Evolutionary conservation across 2,329 filamentous ascomycete species (phyloP), one percentile per base, ranked within the genome.

Genomic region (Aspergillus sergii): DNA sequence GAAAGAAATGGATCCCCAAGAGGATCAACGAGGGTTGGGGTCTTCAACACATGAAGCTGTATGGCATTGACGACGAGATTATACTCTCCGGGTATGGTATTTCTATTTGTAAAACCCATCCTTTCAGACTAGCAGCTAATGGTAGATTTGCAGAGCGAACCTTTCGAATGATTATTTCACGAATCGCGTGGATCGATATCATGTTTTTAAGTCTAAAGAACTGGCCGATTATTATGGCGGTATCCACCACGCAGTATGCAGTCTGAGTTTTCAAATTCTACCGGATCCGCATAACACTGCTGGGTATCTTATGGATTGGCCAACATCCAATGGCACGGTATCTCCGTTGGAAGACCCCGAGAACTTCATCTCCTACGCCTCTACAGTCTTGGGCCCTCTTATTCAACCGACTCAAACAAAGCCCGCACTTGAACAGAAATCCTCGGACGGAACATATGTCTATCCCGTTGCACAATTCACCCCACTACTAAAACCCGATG

Each of bases 1-100:
- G 90, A 57, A 98, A 98, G 80, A 89, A 89, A 72, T 83, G 91
- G 68, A 87, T 98, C 2, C 95, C 95, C 0, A 92, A 88, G 74
- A 86, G 95, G 23, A 94, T 99, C 75, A 99, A 99, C 70, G 95
- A 99, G 80, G 95, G 95, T 21, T 99, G 95, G 95, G 95, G 95
- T 1, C 80, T 99, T 65, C 95, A 99, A 76, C 95, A 99, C 75
- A 99, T 99, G 94, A 99, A 99, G 84, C 83, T 99, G 0, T 99
- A 99, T 71, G 95, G 95, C 0, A 83, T 97, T 26, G 95, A 99
- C 71, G 93, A 99, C 73, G 93, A 97, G 77, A 91, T 99, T 62
- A 94, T 99, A 68, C 87, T 99, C 71, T 96, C 94, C 9, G 94
- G 93, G 87, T 92, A 85, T 66, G 82, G 60, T 57, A 23, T 60